Conservation (phyloP, 2,329 filamentous ascomycete species). For the Geosmithia morbida region DNA sequence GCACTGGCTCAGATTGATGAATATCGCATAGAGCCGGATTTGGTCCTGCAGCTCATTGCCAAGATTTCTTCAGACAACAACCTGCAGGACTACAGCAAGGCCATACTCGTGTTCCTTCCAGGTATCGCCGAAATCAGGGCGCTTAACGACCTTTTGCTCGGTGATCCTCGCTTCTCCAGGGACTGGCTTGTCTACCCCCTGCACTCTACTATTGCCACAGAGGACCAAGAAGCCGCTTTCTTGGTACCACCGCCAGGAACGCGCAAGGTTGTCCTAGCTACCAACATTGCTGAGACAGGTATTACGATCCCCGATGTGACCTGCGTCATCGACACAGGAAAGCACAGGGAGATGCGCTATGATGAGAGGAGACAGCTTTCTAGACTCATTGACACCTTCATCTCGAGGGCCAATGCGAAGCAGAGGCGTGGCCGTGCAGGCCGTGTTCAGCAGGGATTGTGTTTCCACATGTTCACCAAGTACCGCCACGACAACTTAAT, state of each 20-base stretch:
- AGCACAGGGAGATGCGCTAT: conserved; percentile 95
- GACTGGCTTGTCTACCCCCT: conserved; percentile 81
- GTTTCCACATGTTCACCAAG: conserved; percentile 91
- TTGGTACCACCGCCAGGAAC: conserved; percentile 66
- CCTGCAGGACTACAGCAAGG: conserved; percentile 65
- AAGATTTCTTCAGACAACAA: conserved; percentile 57
- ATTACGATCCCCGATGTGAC: conserved; percentile 98
- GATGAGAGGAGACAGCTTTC: conserved; percentile 89
- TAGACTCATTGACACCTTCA: conserved; percentile 83
- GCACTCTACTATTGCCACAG: conserved; percentile 88
- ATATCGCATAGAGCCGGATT: conserved; percentile 78
- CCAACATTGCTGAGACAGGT: conserved; percentile 96
- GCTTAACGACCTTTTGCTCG: conserved; percentile 71
- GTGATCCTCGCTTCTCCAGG: conserved; percentile 59
- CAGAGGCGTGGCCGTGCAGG: conserved; percentile 88
- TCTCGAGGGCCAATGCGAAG: conserved; percentile 89
- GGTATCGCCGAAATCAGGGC: conserved; percentile 87
- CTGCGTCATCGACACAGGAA: conserved; percentile 90
- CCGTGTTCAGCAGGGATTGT: conserved; percentile 86
- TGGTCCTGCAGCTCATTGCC: conserved; percentile 67
- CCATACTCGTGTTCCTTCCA: conserved; percentile 86
- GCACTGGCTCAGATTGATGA: conserved; percentile 72
- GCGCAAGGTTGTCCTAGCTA: conserved; percentile 89
- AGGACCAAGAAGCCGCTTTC: conserved; percentile 93
- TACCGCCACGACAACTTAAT: conserved; percentile 74